A percentile compares a stretch with the other conserved stretches of the same genome.
Conservation (phyloP, 2,329 filamentous ascomycete species). For the Fusarium chuoi region DNA sequence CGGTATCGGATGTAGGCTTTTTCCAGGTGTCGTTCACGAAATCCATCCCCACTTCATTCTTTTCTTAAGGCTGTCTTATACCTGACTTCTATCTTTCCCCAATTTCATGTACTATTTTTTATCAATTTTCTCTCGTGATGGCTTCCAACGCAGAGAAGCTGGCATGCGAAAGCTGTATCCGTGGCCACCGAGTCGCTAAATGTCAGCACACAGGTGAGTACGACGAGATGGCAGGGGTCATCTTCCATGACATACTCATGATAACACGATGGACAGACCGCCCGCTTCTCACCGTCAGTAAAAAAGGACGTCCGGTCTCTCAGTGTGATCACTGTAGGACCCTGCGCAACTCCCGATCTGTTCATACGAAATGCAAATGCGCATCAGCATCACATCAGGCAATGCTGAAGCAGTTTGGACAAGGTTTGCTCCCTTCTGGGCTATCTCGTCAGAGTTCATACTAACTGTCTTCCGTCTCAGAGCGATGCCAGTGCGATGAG, state of each 20-base stretch:
- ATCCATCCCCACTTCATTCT: not conserved
- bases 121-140: not conserved
- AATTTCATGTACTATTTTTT: not conserved
- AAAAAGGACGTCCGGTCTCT: conserved; percentile 30
- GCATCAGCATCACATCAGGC: conserved; percentile 3
- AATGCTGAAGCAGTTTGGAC: conserved; percentile 2
- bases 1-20: not conserved
- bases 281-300: conserved; percentile 22
- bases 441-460: not conserved
- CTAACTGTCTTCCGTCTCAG: not conserved
- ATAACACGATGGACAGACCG: conserved; percentile 7
- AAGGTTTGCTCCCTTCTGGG: not conserved
- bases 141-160: conserved; percentile 12
- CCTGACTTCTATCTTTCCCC: not conserved
- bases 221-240: not conserved
- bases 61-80: not conserved
- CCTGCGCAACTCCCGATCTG: conserved; percentile 19
- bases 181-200: conserved; percentile 28
- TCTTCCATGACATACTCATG: not conserved
- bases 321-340: conserved; percentile 28
- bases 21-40: not conserved
- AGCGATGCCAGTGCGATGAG: conserved; percentile 10
- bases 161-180: conserved; percentile 29
- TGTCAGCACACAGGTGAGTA: conserved; percentile 28
- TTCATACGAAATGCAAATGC: conserved; percentile 32